These are phyloP conservation scores for Heliosperma pusillum DNA, from an alignment of 148 eudicot genomes.

Conservation along the genomic window DNA sequence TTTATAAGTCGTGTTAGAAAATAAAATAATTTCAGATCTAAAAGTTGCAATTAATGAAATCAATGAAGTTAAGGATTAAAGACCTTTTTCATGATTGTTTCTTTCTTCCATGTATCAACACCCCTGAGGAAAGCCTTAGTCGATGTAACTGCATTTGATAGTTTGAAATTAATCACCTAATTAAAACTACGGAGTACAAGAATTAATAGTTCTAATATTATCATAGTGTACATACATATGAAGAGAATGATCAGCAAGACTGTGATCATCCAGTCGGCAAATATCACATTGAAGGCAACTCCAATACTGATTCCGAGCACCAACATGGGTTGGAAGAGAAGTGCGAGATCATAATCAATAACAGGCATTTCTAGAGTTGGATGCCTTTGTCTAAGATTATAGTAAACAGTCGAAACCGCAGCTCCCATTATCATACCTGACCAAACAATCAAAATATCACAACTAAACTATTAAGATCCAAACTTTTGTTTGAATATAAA, in stretches of 20 bases:
- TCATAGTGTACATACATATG: constrained; percentile 30
- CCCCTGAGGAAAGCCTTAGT: constrained; percentile 61
- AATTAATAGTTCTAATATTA: neutral
- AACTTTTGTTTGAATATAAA: neutral
- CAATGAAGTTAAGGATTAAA: constrained; percentile 20
- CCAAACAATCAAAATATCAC: constrained; percentile 16
- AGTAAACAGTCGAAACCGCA: constrained; percentile 54
- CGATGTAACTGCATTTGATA: constrained; percentile 43
- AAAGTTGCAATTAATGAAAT: neutral
- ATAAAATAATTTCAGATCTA: neutral
- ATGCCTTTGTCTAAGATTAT: constrained; percentile 51
- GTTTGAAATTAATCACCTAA: neutral
- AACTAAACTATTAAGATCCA: neutral
- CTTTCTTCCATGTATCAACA: constrained; percentile 71
- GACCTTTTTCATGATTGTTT: constrained; percentile 57
- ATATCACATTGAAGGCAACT: constrained; percentile 55
- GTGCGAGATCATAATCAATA: constrained; percentile 65
- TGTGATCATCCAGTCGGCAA: constrained; percentile 74
- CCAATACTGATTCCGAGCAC: constrained; percentile 64
- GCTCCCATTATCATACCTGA: constrained; percentile 72
- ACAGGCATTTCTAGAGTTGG: constrained; percentile 56
- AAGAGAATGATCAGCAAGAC: constrained; percentile 55
- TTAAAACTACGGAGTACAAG: constrained; percentile 1
- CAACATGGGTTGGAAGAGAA: constrained; percentile 63
- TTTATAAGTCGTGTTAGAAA: constrained; percentile 8